A percentile compares a stretch with the other conserved stretches of the same genome.
Evolutionary conservation across 768 basidiomycete genomes (phyloP).

Genomic region (Leccinellum luteum): DNA sequence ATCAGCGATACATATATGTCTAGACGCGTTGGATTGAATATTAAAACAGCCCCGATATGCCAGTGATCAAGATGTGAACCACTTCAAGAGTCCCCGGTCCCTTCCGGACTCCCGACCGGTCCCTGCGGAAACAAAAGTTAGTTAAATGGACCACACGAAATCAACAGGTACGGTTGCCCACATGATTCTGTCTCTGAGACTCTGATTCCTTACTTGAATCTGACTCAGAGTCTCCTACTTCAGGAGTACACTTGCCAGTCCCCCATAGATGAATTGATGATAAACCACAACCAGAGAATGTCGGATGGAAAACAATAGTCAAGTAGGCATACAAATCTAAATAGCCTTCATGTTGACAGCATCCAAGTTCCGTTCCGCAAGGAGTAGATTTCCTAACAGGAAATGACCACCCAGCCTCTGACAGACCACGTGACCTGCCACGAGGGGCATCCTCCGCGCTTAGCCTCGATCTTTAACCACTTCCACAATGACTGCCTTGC

Average conservation of each 20-base stretch:
- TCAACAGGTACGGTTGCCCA: background rate
- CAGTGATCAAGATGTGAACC: conserved; percentile 1
- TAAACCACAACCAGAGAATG: background rate
- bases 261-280: background rate
- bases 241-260: background rate
- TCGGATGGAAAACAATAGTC: background rate
- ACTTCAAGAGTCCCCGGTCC: background rate
- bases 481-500: conserved; percentile 37
- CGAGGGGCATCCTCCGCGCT: background rate
- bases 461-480: conserved; percentile 1
- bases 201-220: background rate
- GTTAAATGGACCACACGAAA: background rate
- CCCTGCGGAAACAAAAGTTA: background rate
- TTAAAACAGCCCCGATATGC: background rate
- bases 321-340: background rate
- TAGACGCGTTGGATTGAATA: background rate
- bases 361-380: background rate
- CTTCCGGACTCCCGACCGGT: background rate
- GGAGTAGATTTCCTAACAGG: background rate
- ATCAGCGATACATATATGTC: background rate
- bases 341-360: too few species aligned
- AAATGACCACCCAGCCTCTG: too few species aligned
- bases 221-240: too few species aligned
- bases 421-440: conserved; percentile 14
- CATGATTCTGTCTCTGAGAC: too few species aligned